A percentile compares a stretch with the other conserved stretches of the same genome.
phyloP scores from a whole-genome alignment of 495 filamentous ascomycete species.

The Aspergillus nanangensis region DNA sequence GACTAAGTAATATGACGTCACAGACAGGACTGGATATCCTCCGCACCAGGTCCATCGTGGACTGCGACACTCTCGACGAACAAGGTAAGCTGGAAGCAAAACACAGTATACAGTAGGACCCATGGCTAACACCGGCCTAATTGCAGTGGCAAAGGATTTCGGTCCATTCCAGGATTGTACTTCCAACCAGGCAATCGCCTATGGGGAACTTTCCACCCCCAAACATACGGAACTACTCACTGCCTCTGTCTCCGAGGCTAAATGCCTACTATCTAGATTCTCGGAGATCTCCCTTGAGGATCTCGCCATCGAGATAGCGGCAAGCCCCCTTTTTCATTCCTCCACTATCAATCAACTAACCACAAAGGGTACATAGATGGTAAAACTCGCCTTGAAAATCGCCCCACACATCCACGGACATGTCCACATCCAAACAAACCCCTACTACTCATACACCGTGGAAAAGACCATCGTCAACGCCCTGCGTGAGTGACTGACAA shows the following conservation, averaged over 20 bases:
- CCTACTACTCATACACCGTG: slow-evolving; percentile 48
- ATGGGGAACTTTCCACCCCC: slow-evolving; percentile 51
- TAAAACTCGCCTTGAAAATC: slow-evolving; percentile 49
- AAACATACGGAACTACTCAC: slow-evolving; percentile 39
- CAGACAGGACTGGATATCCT: slow-evolving; percentile 31
- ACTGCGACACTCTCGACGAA: slow-evolving; percentile 58
- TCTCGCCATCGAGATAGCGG: slow-evolving; percentile 53
- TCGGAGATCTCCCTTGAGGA: slow-evolving; percentile 38
- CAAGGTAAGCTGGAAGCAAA: too few relatives aligned
- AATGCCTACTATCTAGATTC: slow-evolving; percentile 27
- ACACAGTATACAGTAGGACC: too few relatives aligned
- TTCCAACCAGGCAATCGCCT: slow-evolving; percentile 66
- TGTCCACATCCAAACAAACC: slow-evolving; percentile 61
- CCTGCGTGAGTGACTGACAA: slow-evolving; percentile 48
- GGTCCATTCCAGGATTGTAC: slow-evolving; percentile 63
- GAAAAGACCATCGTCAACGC: slow-evolving; percentile 52
- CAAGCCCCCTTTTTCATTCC: too few relatives aligned
- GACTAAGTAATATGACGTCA: too few relatives aligned
- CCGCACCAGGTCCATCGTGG: slow-evolving; percentile 47
- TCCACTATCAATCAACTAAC: too few relatives aligned
- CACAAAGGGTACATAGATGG: slow-evolving; percentile 31
- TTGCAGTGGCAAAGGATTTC: slow-evolving; percentile 48
- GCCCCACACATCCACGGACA: slow-evolving; percentile 46
- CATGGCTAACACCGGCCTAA: too few relatives aligned
- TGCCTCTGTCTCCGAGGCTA: slow-evolving; percentile 40